Base-by-base conservation (phyloP, 2,329 filamentous ascomycete species). In the Botrytis pseudocinerea region DNA sequence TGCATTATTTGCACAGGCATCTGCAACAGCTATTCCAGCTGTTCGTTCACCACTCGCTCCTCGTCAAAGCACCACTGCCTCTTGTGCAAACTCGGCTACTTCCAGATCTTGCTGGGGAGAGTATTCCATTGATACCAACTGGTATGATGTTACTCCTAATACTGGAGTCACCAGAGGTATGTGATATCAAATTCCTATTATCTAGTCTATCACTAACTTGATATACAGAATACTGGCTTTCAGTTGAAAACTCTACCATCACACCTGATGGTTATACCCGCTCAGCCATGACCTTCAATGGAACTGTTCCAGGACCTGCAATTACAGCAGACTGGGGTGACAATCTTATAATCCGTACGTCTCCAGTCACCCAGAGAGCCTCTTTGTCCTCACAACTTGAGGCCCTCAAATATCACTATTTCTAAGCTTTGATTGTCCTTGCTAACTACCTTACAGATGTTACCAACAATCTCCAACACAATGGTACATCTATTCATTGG, bases 241-340 rank as follows among this genome's bases (percentile, higher is more conserved):
- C 74, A 22, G 74, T 77, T 48, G 72, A 76, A 46, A 79, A 79
- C 54, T 71, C 70, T 3, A 79, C 78, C 16, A 44, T 82, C 44
- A 76, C 79, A 8, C 82, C 82, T 20, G 84, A 85, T 79, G 84
- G 84, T 14, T 81, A 79, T 70, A 73, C 75, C 7, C 79, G 80
- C 48, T 92, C 92, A 78, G 88, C 93, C 74, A 85, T 83, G n/a
- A 75, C 81, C 38, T 79, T 83, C 74, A 83, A 83, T 74, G 82
- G 81, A 4, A 78, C 79, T 32, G 77, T 79, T 40, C 82, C 82
- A 14, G 82, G 81, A 20, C 82, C 82, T 16, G 69, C 85, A 9
- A 83, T 84, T 63, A 82, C 85, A 62, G 81, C 82, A 61, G 74
- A 82, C 77, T 77, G 78, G 80, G 76, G 81, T 22, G 78, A 81